Evolutionary conservation across 73 alveolate species (phyloP), one percentile per base, ranked within the genome.

Genomic region (Stentor coeruleus): DNA sequence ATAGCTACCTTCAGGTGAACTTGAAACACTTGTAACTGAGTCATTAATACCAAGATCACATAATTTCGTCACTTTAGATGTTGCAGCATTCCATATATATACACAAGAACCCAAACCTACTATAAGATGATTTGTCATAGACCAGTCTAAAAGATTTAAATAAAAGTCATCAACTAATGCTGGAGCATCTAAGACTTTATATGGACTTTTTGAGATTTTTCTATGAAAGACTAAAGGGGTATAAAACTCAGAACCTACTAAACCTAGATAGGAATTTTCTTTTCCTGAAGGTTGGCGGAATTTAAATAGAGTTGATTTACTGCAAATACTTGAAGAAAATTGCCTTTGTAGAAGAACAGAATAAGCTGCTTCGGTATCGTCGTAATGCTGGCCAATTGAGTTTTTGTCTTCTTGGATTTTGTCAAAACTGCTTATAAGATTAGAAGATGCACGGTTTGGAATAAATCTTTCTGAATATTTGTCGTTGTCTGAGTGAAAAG

Each of bases 181-280:
- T 15, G 99, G 99, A 1, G 99, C 99, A 81, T 97, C 99, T 28
- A 98, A 91, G 31, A 96, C 98, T 90, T 98, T 96, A 35, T 76
- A 91, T 2, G 99, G 99, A 79, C 87, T 82, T 59, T 90, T 92
- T 20, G 95, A 92, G 36, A 95, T 96, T 86, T 91, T 92, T 42
- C 98, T 88, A 74, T 90, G 74, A 66, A 58, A 60, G 38, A 74
- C 85, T n/a, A n/a, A 20, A 3, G 74, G 84, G 35, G 84, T 3
- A 40, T 3, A 80, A 14, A 35, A 3, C 4, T 79, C 81, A 15
- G 3, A 20, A 14, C 42, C 36, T 66, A 26, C 0, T 28, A 66
- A 66, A 26, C 37, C 37, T 15, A 33, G 33, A 26, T 26, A 15
- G n/a, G 33, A 28, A 31, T 66, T 66, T 66, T 66, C 79, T 33